These are phyloP conservation scores for Pelargonium nanum DNA, from an alignment of 345 rosid species.

Conservation along the genomic window DNA sequence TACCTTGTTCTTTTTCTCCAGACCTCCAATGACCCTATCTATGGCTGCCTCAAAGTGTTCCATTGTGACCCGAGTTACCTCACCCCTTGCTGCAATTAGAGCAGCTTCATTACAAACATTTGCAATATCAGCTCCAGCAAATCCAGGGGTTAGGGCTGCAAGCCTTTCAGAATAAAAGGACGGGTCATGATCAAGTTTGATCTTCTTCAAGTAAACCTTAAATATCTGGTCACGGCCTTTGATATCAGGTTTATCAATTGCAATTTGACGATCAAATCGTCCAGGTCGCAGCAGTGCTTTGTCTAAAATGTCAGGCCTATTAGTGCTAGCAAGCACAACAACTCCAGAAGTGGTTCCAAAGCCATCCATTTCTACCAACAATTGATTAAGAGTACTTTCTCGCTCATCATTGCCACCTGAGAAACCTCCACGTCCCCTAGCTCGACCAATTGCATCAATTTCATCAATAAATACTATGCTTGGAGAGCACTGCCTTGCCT, in stretches of 20 bases:
- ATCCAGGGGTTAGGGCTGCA: constrained; percentile 93
- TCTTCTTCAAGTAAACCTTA: constrained; percentile 62
- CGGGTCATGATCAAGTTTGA: constrained; percentile 76
- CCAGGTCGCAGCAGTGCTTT: constrained; percentile 87
- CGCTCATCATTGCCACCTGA: constrained; percentile 88
- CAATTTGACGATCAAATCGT: constrained; percentile 81
- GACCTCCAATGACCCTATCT: constrained; percentile 94
- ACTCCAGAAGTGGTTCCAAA: constrained; percentile 93
- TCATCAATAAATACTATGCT: constrained; percentile 93
- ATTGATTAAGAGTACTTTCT: constrained; percentile 86
- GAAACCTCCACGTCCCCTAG: constrained; percentile 91
- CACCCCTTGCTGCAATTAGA: constrained; percentile 75
- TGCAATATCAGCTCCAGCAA: constrained; percentile 97
- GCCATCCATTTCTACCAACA: constrained; percentile 96
- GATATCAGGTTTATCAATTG: constrained; percentile 86
- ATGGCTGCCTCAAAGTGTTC: constrained; percentile 88
- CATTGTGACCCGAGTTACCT: constrained; percentile 45
- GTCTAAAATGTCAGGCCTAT: constrained; percentile 92
- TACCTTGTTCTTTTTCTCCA: constrained; percentile 95
- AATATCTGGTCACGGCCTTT: constrained; percentile 90
- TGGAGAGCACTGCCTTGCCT: constrained; percentile 85
- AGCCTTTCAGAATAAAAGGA: constrained; percentile 74
- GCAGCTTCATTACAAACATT: constrained; percentile 97
- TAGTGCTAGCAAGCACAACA: constrained; percentile 94
- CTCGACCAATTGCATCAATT: constrained; percentile 91